A percentile compares a stretch with the other conserved stretches of the same genome.
Evolutionary conservation across 2,329 filamentous ascomycete genomes (phyloP).

Genomic region (Arthrobotrys entomopaga): DNA sequence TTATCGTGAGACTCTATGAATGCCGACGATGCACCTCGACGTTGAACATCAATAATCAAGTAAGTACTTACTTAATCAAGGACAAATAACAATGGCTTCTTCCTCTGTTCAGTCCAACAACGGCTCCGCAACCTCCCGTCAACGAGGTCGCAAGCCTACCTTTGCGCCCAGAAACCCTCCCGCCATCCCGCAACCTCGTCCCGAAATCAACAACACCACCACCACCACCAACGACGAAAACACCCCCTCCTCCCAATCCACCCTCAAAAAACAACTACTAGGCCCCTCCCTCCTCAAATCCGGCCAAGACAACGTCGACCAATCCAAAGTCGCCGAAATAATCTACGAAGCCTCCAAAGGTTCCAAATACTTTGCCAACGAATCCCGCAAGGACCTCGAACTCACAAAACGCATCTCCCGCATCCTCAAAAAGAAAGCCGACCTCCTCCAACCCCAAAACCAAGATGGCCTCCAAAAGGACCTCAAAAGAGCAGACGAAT

Average conservation of each 20-base stretch:
- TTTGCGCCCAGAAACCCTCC: constrained; percentile 17
- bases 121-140: constrained; percentile 21
- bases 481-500: constrained; percentile 79
- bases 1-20: not conserved
- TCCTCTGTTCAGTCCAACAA: too few species aligned
- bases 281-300: constrained; percentile 93
- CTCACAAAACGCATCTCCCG: constrained; percentile 86
- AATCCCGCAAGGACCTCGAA: constrained; percentile 80
- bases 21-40: constrained; percentile 21
- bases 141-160: constrained; percentile 36
- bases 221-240: constrained; percentile 11
- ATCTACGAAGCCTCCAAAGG: constrained; percentile 98
- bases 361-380: constrained; percentile 93
- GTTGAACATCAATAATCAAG: not conserved
- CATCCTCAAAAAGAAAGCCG: constrained; percentile 78
- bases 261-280: constrained; percentile 67
- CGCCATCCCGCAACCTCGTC: constrained; percentile 11
- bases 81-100: constrained; percentile 1
- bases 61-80: too few species aligned
- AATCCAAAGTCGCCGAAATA: constrained; percentile 84
- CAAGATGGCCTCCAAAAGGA: constrained; percentile 75
- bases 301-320: constrained; percentile 92
- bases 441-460: constrained; percentile 78
- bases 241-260: constrained; percentile 33
- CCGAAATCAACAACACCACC: constrained; percentile 3